Base-by-base conservation (phyloP, 441 rosid species). In the Erysimum cheiri region DNA sequence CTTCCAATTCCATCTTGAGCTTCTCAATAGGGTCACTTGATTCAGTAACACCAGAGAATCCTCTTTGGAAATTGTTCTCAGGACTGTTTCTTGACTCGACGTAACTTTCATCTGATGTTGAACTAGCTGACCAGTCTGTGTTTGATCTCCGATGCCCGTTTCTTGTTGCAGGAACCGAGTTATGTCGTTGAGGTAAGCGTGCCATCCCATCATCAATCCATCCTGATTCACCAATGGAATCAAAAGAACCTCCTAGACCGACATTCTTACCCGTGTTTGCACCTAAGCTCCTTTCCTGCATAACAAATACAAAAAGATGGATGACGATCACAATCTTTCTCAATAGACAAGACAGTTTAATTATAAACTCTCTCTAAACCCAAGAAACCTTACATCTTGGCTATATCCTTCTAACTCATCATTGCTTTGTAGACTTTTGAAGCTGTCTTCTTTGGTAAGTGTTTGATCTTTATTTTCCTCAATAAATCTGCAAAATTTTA, bases 61-160 rank as follows among this genome's bases (percentile, higher is more conserved):
- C 85, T 79, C 80, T 84, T 22, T 74, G 84, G 57, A 75, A 73
- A 55, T 52, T 64, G 47, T 83, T 78, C 36, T 80, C 87, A 1
- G 76, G 74, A 52, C 84, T 82, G 71, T 83, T 79, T 67, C 70
- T 59, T n/a, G 82, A 77, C 71, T 84, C 90, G 7, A 60, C 59
- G 67, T 86, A 81, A 77, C 91, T 87, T 74, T 85, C 90, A 54
- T 88, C 91, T 17, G 94, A 88, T 70, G 78, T 84, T 54, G 98
- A 92, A 64, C 90, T 87, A 49, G 82, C 70, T 39, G 96, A 94
- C 98, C 96, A 94, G 52, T 91, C 97, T 12, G 98, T 91, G 70
- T 77, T 82, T 56, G 91, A 83, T 73, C 93, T 81, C 39, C 41
- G 65, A 49, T 85, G 97, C 41, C 75, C 67, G 10, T 75, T 78